Base-by-base conservation (phyloP, 2,329 filamentous ascomycete species). In the Nemania diffusa region DNA sequence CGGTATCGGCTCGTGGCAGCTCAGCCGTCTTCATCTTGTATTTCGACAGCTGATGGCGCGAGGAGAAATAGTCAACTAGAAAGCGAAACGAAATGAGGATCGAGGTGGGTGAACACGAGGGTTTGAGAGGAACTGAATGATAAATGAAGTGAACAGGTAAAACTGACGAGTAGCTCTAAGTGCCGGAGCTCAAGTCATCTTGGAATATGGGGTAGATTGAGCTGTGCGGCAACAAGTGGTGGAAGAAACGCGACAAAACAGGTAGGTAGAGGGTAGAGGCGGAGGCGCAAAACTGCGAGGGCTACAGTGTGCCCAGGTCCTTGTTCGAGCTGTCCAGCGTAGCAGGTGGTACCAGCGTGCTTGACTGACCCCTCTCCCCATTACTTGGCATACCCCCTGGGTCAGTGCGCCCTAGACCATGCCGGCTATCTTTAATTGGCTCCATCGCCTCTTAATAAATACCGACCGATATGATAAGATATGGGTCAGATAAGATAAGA, bases 21-120 rank as follows among this genome's bases (percentile, higher is more conserved):
- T 87, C 88, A 56, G 84, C 83, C 52, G 85, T 84, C 79, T 87
- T 89, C 87, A 89, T 89, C 22, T 44, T 65, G 64, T 50, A 40
- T 60, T 26, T 57, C 27, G 55, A 46, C 11, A 34, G 42, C 40
- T 59, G 48, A 67, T 22, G 42, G 67, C 66, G 66, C 52, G 57
- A 58, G 66, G 40, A 61, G 46, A 22, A 32, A 56, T 42, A 50
- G 22, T 40, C 15, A 42, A 40, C 37, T 13, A 42, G 15, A 64
- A 62, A 57, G 68, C 57, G 37, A 52, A 46, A n/a, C 53, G 53
- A 44, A 56, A 34, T 24, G 58, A 64, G 26, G 42, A 52, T 50
- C 44, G 58, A 29, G 56, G 61, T 9, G 51, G 50, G 53, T 60
- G 32, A 27, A 40, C 15, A 32, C 44, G 40, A 32, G 62, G 26